phyloP scores from a whole-genome alignment of 768 basidiomycete genomes.

The Rhizopogon vesiculosus region DNA sequence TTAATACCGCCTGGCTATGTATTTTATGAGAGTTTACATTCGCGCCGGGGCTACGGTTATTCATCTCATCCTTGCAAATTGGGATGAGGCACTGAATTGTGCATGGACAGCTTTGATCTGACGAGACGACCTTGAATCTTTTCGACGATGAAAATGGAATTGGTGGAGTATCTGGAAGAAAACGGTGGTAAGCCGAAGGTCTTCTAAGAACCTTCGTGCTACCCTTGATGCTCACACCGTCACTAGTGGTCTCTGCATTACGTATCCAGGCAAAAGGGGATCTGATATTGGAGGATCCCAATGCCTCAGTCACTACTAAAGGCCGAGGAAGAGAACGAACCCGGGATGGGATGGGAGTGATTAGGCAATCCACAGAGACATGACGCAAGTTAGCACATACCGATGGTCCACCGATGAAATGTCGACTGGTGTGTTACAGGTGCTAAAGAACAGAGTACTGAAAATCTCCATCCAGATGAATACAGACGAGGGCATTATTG shows the following conservation, averaged over 20 bases:
- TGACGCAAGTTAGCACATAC: neutral
- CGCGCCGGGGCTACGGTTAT: conserved; percentile 9
- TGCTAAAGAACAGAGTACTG: conserved; percentile 27
- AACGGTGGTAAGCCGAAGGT: no score
- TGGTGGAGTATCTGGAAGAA: no score
- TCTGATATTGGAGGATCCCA: conserved; percentile 55
- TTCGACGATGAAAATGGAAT: neutral
- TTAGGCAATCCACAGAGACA: neutral
- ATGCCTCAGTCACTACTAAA: conserved; percentile 62
- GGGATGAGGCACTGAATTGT: no score
- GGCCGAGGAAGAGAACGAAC: conserved; percentile 69
- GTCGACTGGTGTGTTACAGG: conserved; percentile 51
- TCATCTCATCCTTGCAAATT: no score
- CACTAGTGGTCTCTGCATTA: no score
- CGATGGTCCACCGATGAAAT: conserved; percentile 68
- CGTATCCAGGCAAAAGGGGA: no score
- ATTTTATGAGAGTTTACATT: conserved; percentile 27
- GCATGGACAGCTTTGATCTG: no score
- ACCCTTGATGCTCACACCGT: no score
- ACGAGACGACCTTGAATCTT: neutral
- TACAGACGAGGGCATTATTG: conserved; percentile 29
- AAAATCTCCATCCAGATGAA: neutral
- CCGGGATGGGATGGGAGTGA: neutral
- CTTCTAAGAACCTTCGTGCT: no score
- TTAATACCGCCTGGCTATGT: neutral